Conservation (phyloP, 2,329 filamentous ascomycete species). For the Orbilia quercus region DNA sequence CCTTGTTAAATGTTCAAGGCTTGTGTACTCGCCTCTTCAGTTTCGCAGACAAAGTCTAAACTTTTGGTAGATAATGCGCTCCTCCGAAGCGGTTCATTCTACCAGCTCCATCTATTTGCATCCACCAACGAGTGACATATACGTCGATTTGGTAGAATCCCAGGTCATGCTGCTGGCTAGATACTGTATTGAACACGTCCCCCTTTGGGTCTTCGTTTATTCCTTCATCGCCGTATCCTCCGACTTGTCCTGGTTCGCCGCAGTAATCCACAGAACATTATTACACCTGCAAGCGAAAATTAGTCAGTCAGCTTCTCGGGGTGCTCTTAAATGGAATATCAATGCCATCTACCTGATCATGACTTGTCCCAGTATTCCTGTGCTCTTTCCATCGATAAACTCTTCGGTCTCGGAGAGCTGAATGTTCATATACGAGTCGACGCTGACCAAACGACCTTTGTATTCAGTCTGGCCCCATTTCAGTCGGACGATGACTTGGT, state of each 20-base stretch:
- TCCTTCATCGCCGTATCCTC: slow-evolving; percentile 67
- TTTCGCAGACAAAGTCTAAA: slow-evolving; percentile 28
- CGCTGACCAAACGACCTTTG: slow-evolving; percentile 89
- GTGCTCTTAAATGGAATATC: neutral
- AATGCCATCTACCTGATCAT: slow-evolving; percentile 77
- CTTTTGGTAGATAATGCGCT: slow-evolving; percentile 20
- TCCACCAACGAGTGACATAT: neutral
- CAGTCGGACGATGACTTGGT: slow-evolving; percentile 87
- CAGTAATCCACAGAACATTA: slow-evolving; percentile 89
- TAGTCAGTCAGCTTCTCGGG: slow-evolving; percentile 7
- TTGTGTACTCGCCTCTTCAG: slow-evolving; percentile 55
- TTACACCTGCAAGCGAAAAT: slow-evolving; percentile 75
- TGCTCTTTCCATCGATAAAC: slow-evolving; percentile 87
- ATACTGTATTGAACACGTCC: slow-evolving; percentile 50
- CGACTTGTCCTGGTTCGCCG: slow-evolving; percentile 61
- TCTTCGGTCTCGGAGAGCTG: slow-evolving; percentile 91
- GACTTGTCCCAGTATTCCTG: slow-evolving; percentile 86
- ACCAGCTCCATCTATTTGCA: neutral
- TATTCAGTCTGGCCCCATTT: slow-evolving; percentile 99
- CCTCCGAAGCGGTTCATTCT: neutral
- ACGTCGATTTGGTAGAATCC: neutral
- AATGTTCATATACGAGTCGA: slow-evolving; percentile 99
- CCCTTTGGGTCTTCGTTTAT: slow-evolving; percentile 64
- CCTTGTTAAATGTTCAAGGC: slow-evolving; percentile 44
- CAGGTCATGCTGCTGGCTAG: neutral